Percentiles rank a stretch among this genome's conserved stretches.
These are phyloP conservation scores for Elsinoe fawcettii DNA, from an alignment of 2,329 filamentous ascomycete genomes.

Conservation along the genomic window DNA sequence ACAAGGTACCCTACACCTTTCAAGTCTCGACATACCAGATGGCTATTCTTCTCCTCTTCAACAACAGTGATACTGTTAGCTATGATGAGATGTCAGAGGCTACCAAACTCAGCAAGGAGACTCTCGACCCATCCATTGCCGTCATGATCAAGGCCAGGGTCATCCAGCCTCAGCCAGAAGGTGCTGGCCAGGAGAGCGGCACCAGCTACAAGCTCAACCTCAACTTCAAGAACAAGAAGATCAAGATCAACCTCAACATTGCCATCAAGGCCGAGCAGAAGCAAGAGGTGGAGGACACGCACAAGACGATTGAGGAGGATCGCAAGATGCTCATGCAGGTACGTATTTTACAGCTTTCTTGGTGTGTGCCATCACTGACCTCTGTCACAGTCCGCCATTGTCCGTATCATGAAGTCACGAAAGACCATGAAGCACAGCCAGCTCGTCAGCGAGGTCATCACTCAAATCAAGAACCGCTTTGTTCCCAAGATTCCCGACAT, in stretches of 20 bases:
- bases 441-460: constrained; percentile 90
- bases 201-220: constrained; percentile 81
- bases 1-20: constrained; percentile 90
- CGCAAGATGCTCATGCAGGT: constrained; percentile 94
- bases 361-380: constrained; percentile 25
- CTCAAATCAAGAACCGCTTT: constrained; percentile 88
- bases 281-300: constrained; percentile 91
- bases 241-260: constrained; percentile 93
- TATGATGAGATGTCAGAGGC: constrained; percentile 82
- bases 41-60: constrained; percentile 90
- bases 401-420: constrained; percentile 98
- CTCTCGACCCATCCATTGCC: constrained; percentile 74
- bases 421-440: constrained; percentile 98
- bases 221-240: constrained; percentile 97
- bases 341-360: constrained; percentile 34
- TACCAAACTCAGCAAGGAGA: constrained; percentile 72
- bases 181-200: constrained; percentile 67
- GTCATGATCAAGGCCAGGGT: constrained; percentile 94
- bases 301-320: constrained; percentile 99
- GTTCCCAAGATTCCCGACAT: constrained; percentile 89
- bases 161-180: constrained; percentile 61
- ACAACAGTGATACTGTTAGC: constrained; percentile 74
- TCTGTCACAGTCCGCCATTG: constrained; percentile 79
- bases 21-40: constrained; percentile 98
- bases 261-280: constrained; percentile 93